Evolutionary conservation across 2,329 filamentous ascomycete genomes (phyloP), one percentile per base, ranked within the genome.

Genomic region (Colletotrichum zoysiae): DNA sequence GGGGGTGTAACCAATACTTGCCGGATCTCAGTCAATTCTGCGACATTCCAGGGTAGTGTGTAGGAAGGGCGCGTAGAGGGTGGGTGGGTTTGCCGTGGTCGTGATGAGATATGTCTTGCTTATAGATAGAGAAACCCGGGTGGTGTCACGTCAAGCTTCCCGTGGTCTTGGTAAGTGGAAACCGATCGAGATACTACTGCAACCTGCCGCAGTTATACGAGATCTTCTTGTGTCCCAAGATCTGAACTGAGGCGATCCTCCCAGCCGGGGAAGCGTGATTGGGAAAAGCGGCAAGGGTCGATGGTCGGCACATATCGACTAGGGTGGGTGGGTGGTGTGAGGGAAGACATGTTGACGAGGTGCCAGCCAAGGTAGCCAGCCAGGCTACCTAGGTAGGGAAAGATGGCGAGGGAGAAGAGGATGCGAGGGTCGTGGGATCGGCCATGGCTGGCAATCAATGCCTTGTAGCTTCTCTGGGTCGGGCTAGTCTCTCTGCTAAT

Each of bases 141-240:
- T 63, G 50, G 73, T 74, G 73, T 62, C 51, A 71, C 73, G 46
- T 48, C 53, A 23, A 60, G 55, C 66, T 66, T 71, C 71, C 73
- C 73, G 64, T 70, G 67, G 61, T 71, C 71, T 71, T 73, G 73
- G 73, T 73, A 67, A 67, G 71, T 70, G 73, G 73, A 65, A 68
- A 61, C 65, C 68, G 70, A 74, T 74, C 73, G 67, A 65, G 73
- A 69, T 73, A 65, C 60, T 70, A 69, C 65, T 74, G 74, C 74
- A 73, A 70, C 53, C 65, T 74, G 65, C 74, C 74, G 74, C 63
- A 53, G 71, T 74, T 70, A 74, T 74, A 74, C 74, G 74, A 74
- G 74, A 74, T 74, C 74, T 74, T 71, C 42, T 62, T 73, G 70
- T 71, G 40, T 62, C 62, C 67, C 67, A 70, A 66, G 67, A 73